Evolutionary conservation across 345 rosid genomes (phyloP), one percentile per base, ranked within the genome.

Genomic region (Anastatica hierochuntica): DNA sequence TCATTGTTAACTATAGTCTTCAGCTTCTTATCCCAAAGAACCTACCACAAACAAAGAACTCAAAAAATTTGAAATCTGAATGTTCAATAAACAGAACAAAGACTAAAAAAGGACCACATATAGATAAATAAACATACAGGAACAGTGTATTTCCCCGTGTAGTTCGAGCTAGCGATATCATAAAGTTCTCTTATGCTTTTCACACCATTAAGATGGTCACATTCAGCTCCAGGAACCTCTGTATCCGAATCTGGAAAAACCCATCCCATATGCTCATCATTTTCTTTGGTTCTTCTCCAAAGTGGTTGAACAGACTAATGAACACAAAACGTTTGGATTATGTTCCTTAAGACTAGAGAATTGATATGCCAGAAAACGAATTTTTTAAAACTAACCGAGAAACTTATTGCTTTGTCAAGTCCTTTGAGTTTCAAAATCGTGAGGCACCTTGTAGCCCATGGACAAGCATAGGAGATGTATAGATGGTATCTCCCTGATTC

Each of bases 401-500:
- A 84, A 67, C 74, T 50, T 64, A 90, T 86, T 60, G 79, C 83
- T 40, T 77, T 72, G 19, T 80, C 85, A 38, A 90, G 96, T 43
- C 96, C 96, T 69, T 86, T 90, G 63, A 86, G 60, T 78, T 80
- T 84, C 67, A 90, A 66, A 74, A 68, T 86, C 12, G 96, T 77
- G 53, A 89, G 79, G 52, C 95, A 85, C 61, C 97, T 75, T 17
- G 84, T 83, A 37, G 95, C 97, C 97, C 97, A 85, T 8, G 97
- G 97, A 60, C 97, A 89, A 53, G 97, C 97, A 75, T 89, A 85
- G 2, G 95, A 89, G 57, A 90, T 63, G 41, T 90, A 90, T 29
- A 90, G 79, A 84, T 86, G 97, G 72, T 90, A 90, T 72, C 97
- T 80, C 53, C 90, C 87, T 6, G 95, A 64, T 51, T 82, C 96